Evolutionary conservation across 306 rosid genomes (phyloP).

Genomic region (Cicer arietinum): DNA sequence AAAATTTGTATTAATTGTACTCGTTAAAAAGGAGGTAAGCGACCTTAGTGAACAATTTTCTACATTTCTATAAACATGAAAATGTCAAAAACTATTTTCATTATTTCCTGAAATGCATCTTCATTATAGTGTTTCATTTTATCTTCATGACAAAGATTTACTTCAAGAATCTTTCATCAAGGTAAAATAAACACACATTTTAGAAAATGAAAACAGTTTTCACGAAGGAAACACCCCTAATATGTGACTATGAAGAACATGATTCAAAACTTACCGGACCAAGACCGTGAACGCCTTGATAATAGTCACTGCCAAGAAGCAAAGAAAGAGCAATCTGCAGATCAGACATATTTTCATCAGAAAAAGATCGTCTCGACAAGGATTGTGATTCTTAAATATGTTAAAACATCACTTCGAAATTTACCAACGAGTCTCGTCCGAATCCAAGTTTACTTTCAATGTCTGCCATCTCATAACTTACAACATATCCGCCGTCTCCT

Average conservation of each 20-base stretch:
- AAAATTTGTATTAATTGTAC: too few species aligned
- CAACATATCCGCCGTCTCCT: constrained; percentile 80
- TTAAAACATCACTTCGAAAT: constrained; percentile 32
- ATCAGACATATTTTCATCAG: constrained; percentile 43
- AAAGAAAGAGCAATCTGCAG: constrained; percentile 78
- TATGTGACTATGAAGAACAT: constrained; percentile 28
- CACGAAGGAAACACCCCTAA: not conserved
- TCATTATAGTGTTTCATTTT: too few species aligned
- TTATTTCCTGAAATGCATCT: too few species aligned
- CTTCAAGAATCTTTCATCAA: too few species aligned
- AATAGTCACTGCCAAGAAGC: constrained; percentile 84
- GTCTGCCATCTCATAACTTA: constrained; percentile 82
- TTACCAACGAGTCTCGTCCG: constrained; percentile 88
- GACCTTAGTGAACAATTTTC: too few species aligned
- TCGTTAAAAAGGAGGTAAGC: too few species aligned
- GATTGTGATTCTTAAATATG: constrained; percentile 23
- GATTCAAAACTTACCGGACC: constrained; percentile 67
- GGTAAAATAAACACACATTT: too few species aligned
- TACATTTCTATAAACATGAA: too few species aligned
- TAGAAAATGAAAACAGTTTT: too few species aligned
- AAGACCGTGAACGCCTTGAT: constrained; percentile 71
- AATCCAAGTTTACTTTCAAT: constrained; percentile 73
- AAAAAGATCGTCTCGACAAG: constrained; percentile 19
- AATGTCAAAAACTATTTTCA: too few species aligned
- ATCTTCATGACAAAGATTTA: too few species aligned